phyloP scores from a whole-genome alignment of 257 asterid genomes.

The Henckelia pumila region DNA sequence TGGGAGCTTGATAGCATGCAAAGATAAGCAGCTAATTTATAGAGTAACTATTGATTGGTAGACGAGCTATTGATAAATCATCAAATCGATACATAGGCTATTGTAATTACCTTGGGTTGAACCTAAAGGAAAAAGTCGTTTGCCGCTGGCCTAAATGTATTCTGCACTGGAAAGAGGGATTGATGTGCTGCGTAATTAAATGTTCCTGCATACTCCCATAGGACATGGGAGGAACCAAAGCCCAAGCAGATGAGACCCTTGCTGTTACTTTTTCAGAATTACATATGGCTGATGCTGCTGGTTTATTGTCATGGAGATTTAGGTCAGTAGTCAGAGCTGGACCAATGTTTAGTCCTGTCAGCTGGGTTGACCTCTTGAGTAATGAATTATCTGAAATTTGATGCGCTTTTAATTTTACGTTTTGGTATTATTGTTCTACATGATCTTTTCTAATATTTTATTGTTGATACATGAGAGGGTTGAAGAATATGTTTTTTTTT shows the following conservation, averaged over 20 bases:
- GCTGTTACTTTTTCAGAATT: neutral
- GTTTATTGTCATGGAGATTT: neutral
- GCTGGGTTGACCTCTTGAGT: neutral
- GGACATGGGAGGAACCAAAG: neutral
- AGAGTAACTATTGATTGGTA: neutral
- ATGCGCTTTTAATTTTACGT: neutral
- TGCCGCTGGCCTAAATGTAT: neutral
- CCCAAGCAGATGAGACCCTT: neutral
- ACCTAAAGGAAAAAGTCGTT: neutral
- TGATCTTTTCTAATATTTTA: neutral
- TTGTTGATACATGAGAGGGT: neutral
- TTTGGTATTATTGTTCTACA: neutral
- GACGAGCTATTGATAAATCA: neutral
- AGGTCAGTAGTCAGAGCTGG: neutral
- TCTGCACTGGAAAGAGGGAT: neutral
- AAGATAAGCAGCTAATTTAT: neutral
- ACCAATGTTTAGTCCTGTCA: neutral
- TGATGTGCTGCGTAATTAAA: neutral
- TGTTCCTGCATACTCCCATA: neutral
- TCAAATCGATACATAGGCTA: neutral
- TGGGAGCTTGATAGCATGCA: too few relatives aligned
- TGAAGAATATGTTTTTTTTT: neutral
- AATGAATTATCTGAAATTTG: neutral
- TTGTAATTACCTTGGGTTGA: too few relatives aligned
- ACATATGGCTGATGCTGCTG: neutral